A percentile compares a stretch with the other conserved stretches of the same genome.
phyloP scores from a whole-genome alignment of 352 stramenopile species.

The Pythium aquatile region DNA sequence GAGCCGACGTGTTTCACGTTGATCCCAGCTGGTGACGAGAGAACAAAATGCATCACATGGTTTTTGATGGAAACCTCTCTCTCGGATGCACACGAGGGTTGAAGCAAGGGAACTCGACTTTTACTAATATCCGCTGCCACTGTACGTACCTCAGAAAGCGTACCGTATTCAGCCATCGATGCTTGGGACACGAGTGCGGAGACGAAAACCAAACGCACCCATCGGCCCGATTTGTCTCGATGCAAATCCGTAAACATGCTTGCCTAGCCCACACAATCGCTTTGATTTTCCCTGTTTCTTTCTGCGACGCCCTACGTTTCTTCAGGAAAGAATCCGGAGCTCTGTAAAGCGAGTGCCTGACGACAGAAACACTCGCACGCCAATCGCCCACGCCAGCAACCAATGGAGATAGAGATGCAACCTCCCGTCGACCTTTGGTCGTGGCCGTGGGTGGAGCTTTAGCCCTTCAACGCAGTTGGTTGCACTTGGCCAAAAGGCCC shows the following conservation, averaged over 20 bases:
- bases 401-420: slow-evolving; percentile 5
- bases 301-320: not conserved
- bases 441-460: not conserved
- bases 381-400: not conserved
- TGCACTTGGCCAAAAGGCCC: not conserved
- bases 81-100: not conserved
- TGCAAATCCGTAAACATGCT: too few species aligned
- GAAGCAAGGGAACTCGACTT: not conserved
- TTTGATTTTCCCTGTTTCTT: too few species aligned
- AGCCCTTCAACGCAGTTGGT: not conserved
- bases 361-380: not conserved
- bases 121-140: not conserved
- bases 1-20: not conserved
- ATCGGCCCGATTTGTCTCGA: too few species aligned
- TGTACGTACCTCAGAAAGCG: not conserved
- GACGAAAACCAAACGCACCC: not conserved
- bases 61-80: not conserved
- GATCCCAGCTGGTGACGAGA: slow-evolving; percentile 1
- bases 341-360: not conserved
- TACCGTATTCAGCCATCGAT: not conserved
- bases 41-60: not conserved
- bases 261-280: too few species aligned
- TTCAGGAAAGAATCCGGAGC: slow-evolving; percentile 2
- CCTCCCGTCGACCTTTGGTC: not conserved
- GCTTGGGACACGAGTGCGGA: slow-evolving; percentile 3